Conservation (phyloP, 179 eudicot species). For the Spinacia oleracea region DNA sequence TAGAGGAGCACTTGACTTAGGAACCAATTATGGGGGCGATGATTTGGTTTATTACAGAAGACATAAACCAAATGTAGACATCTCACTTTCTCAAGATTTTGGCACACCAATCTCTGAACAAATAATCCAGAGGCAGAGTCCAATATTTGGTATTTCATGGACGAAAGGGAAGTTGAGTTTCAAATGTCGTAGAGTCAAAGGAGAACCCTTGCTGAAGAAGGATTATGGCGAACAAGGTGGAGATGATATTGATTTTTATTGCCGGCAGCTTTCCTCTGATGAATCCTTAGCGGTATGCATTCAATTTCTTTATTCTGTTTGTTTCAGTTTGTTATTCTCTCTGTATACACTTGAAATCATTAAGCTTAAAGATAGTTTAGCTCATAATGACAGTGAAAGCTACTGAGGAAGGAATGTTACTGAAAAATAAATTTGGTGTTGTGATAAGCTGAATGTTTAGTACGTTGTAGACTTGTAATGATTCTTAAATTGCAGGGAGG, state of each 20-base stretch:
- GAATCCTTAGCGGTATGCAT: constrained; percentile 41
- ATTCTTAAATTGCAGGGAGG: constrained; percentile 19
- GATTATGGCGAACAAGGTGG: constrained; percentile 66
- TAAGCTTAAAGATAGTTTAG: no score
- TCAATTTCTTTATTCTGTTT: neutral
- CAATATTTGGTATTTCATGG: constrained; percentile 57
- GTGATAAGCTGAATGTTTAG: no score
- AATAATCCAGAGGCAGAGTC: constrained; percentile 36
- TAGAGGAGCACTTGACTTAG: constrained; percentile 35
- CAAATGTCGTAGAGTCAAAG: constrained; percentile 52
- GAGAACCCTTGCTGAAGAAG: constrained; percentile 69
- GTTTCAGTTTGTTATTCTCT: neutral
- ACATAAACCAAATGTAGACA: constrained; percentile 26
- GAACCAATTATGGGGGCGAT: constrained; percentile 31
- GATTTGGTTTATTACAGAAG: constrained; percentile 39
- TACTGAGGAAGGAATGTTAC: no score
- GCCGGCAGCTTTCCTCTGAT: constrained; percentile 55
- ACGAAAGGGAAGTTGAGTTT: constrained; percentile 61
- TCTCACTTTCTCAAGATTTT: constrained; percentile 26
- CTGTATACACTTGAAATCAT: neutral
- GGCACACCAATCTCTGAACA: constrained; percentile 29
- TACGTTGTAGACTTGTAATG: no score
- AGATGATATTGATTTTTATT: constrained; percentile 71
- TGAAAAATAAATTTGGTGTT: no score
- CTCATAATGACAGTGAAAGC: no score